phyloP scores from a whole-genome alignment of 257 asterid genomes.

The Nicotiana attenuata region DNA sequence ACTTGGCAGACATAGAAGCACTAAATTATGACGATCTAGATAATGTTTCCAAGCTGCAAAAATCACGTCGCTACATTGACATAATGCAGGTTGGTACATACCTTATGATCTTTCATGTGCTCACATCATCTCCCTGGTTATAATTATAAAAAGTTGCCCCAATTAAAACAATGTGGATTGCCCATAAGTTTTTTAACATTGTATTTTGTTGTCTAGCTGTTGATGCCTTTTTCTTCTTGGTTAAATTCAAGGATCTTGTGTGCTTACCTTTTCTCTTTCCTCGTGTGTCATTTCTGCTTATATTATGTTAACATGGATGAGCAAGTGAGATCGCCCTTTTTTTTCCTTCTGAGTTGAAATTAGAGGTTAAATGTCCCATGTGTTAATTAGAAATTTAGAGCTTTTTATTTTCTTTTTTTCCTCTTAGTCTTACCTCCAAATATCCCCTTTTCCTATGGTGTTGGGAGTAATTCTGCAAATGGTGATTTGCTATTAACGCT shows the following conservation, averaged over 20 bases:
- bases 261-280: not conserved
- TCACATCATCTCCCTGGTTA: not conserved
- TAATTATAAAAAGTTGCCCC: not conserved
- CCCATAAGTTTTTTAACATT: not conserved
- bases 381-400: not conserved
- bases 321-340: not conserved
- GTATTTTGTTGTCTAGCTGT: not conserved
- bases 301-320: not conserved
- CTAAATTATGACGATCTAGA: conserved; percentile 92
- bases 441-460: not conserved
- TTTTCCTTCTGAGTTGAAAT: not conserved
- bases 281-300: not conserved
- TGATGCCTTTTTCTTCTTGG: not conserved
- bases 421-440: not conserved
- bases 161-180: not conserved
- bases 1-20: conserved; percentile 84
- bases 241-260: not conserved
- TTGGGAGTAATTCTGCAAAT: not conserved
- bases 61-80: conserved; percentile 60
- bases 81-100: conserved; percentile 61
- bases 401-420: not conserved
- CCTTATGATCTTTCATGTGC: not conserved
- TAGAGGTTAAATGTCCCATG: not conserved
- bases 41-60: conserved; percentile 86
- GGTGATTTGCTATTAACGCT: conserved; percentile 19